A percentile compares a stretch with the other conserved stretches of the same genome.
These are phyloP conservation scores for Macrolepiota fuliginosa DNA, from an alignment of 768 basidiomycete species.

Conservation along the genomic window DNA sequence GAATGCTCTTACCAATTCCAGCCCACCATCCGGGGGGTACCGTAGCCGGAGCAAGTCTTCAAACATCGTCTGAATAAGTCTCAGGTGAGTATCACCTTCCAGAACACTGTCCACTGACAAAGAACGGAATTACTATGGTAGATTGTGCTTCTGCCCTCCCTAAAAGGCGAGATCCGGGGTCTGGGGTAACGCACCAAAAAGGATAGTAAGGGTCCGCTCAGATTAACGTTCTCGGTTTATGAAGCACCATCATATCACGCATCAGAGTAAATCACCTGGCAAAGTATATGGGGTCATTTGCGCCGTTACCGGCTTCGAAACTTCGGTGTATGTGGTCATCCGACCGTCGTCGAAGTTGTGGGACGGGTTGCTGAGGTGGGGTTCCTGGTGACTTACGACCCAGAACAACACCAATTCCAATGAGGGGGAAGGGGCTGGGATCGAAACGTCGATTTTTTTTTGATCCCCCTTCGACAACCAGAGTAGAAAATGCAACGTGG, in stretches of 20 bases:
- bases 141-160: neutral
- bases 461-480: neutral
- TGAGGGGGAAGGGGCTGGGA: neutral
- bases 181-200: conserved; percentile 3
- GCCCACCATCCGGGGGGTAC: too few relatives aligned
- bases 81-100: neutral
- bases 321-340: neutral
- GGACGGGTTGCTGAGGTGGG: neutral
- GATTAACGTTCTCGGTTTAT: neutral
- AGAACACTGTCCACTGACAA: neutral
- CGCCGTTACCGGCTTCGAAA: neutral
- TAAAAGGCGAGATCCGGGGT: conserved; percentile 11
- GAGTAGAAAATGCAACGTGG: neutral
- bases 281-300: neutral
- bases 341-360: neutral
- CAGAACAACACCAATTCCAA: neutral
- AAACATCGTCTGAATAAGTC: neutral
- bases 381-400: neutral
- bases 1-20: too few relatives aligned
- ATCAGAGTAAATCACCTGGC: neutral
- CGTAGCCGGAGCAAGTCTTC: too few relatives aligned
- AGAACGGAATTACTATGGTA: neutral
- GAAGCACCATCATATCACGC: neutral
- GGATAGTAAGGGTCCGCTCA: neutral
- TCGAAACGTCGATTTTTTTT: neutral